Base-by-base conservation (phyloP, 2,329 filamentous ascomycete genomes). In the Hymenoscyphus scutula region DNA sequence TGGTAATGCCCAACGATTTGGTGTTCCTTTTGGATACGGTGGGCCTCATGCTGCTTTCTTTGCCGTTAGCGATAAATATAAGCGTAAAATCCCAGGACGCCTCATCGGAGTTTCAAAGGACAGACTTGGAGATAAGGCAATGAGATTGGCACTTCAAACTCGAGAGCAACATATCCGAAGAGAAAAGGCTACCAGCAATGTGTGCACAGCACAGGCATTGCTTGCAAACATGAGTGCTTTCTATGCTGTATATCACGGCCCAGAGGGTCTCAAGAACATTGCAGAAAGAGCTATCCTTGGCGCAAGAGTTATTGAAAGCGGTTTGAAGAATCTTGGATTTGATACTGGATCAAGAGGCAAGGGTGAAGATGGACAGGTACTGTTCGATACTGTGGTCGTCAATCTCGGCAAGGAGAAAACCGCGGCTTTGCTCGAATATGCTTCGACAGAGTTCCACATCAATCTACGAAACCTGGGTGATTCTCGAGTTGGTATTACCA, bases 1-100 rank as follows among this genome's bases (percentile, higher is more conserved):
- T 74, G 94, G 94, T 68, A 97, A 89, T 73, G 88, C 94, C 17
- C 94, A 98, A 79, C 83, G 94, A 63, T 90, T 97, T 65, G 94
- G 94, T 75, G 91, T 98, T 13, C 93, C 94, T 1, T 86, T 97
- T 74, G 94, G 94, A 57, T 96, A 89, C 70, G 94, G 94, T 72
- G 94, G 94, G 23, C 94, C 94, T n/a, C 94, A 97, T 73, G 94
- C 94, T 29, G 94, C 93, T 19, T 98, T 98, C 84, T 97, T 98
- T 75, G 91, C 94, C 23, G 92, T 93, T 60, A 86, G 86, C 60
- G 93, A 97, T 57, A 91, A 94, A 77, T 87, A 94, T 79, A 97
- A 97, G 85, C 85, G 94, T 64, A 96, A 96, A 79, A 94, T 97
- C 67, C 94, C 94, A 4, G 94, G 93, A 53, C 89, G 94, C 69